Conservation (phyloP, 495 filamentous ascomycete genomes). For the Aspergillus biplanus region DNA sequence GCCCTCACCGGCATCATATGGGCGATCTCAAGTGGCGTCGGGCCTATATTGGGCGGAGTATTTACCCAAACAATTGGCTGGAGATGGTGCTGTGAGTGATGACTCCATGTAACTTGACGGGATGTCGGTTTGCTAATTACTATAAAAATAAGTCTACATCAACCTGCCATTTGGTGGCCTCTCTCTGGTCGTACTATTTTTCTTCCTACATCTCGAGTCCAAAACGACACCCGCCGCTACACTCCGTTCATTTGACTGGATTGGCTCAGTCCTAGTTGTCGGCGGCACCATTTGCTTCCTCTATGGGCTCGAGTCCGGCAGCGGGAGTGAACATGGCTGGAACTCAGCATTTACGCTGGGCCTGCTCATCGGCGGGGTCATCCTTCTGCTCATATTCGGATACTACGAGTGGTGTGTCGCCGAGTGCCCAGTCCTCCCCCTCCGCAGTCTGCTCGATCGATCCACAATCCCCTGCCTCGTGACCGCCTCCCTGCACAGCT, state of each 20-base stretch:
- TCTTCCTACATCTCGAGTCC: slow-evolving; percentile 73
- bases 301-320: background rate
- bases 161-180: slow-evolving; percentile 63
- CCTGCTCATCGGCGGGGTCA: slow-evolving; percentile 64
- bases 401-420: slow-evolving; percentile 68
- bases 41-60: slow-evolving; percentile 49
- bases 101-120: background rate
- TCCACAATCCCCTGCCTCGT: slow-evolving; percentile 4
- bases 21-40: slow-evolving; percentile 39
- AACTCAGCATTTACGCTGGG: slow-evolving; percentile 32
- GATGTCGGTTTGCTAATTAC: background rate
- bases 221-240: slow-evolving; percentile 66
- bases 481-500: background rate
- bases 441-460: slow-evolving; percentile 55
- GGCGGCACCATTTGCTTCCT: background rate
- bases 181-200: slow-evolving; percentile 61
- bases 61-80: slow-evolving; percentile 49
- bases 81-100: slow-evolving; percentile 45
- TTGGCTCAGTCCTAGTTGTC: background rate
- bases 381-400: slow-evolving; percentile 76
- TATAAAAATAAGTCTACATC: background rate
- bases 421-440: slow-evolving; percentile 69
- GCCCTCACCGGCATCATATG: slow-evolving; percentile 35
- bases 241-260: slow-evolving; percentile 72
- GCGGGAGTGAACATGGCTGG: slow-evolving; percentile 39